These are phyloP conservation scores for Sporothrix euskadiensis DNA, from an alignment of 2,329 filamentous ascomycete genomes.

Conservation along the genomic window DNA sequence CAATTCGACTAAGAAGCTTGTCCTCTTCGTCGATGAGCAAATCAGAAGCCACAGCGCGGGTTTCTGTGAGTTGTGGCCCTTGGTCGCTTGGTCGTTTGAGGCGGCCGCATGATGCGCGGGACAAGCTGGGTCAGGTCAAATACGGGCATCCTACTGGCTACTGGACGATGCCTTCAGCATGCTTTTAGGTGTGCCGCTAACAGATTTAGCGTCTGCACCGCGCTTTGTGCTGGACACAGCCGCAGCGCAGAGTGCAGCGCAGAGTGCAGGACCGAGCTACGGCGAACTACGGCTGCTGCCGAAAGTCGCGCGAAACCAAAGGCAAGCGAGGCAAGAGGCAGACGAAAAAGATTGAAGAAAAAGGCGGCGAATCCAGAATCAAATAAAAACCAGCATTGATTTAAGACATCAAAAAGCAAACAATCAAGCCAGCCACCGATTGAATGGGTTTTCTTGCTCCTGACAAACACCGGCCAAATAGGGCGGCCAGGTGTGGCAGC, in stretches of 20 bases:
- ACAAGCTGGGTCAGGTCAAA: neutral
- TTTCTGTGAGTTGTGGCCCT: neutral
- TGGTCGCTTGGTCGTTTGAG: neutral
- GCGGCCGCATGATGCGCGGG: constrained; percentile 10
- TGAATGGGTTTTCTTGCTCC: neutral
- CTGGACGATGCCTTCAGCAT: neutral
- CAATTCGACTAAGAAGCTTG: neutral
- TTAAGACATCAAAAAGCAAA: neutral
- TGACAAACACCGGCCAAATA: constrained; percentile 1
- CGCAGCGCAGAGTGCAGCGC: neutral
- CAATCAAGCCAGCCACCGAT: neutral
- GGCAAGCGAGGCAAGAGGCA: neutral
- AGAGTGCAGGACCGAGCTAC: neutral
- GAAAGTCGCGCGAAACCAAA: neutral
- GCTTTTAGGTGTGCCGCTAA: neutral
- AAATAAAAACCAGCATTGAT: neutral
- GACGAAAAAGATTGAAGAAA: neutral
- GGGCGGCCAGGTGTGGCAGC: constrained; percentile 14
- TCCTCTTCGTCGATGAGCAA: constrained; percentile 32
- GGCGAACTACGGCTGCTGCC: constrained; percentile 1
- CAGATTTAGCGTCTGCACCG: neutral
- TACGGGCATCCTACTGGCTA: neutral
- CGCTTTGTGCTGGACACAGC: neutral
- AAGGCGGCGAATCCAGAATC: neutral
- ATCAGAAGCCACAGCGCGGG: constrained; percentile 32